A percentile compares a stretch with the other conserved stretches of the same genome.
Evolutionary conservation across 768 basidiomycete genomes (phyloP).

Genomic region (Thelephora ganbajun): DNA sequence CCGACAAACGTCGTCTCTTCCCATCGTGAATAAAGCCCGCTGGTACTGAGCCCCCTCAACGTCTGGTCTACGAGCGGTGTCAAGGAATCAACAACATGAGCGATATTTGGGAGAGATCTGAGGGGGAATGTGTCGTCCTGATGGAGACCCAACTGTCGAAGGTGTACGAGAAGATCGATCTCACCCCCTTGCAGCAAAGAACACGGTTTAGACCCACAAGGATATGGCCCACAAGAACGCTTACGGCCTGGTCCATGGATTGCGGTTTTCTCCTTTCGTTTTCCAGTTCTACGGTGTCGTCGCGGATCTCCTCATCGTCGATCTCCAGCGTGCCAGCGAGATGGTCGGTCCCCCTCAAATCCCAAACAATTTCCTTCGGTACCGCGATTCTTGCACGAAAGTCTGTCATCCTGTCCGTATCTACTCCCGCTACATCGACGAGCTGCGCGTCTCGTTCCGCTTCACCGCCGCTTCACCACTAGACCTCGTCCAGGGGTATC

Average conservation of each 20-base stretch:
- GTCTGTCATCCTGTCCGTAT: conserved; percentile 97
- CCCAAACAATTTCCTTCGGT: conserved; percentile 98
- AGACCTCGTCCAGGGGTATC: conserved; percentile 94
- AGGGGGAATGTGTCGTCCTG: no score
- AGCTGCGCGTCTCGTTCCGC: conserved; percentile 90
- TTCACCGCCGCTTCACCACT: conserved; percentile 95
- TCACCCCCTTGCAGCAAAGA: no score
- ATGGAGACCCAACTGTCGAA: no score
- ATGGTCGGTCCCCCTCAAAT: no score
- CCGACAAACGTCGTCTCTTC: conserved; percentile 95
- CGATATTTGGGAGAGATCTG: conserved; percentile 96
- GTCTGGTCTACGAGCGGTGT: conserved; percentile 98
- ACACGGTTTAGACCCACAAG: conserved; percentile 13
- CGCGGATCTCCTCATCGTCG: no score
- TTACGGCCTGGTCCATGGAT: conserved; percentile 90
- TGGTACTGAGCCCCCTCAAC: conserved; percentile 88
- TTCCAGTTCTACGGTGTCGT: conserved; percentile 99
- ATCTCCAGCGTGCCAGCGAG: no score
- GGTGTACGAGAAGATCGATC: no score
- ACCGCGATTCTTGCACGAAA: conserved; percentile 88
- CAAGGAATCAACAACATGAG: conserved; percentile 98
- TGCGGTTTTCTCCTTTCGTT: conserved; percentile 97
- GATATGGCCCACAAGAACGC: conserved; percentile 98
- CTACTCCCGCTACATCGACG: conserved; percentile 94
- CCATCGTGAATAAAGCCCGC: conserved; percentile 99